These are phyloP conservation scores for Boletus sp. DNA, from an alignment of 768 basidiomycete species.

Conservation along the genomic window DNA sequence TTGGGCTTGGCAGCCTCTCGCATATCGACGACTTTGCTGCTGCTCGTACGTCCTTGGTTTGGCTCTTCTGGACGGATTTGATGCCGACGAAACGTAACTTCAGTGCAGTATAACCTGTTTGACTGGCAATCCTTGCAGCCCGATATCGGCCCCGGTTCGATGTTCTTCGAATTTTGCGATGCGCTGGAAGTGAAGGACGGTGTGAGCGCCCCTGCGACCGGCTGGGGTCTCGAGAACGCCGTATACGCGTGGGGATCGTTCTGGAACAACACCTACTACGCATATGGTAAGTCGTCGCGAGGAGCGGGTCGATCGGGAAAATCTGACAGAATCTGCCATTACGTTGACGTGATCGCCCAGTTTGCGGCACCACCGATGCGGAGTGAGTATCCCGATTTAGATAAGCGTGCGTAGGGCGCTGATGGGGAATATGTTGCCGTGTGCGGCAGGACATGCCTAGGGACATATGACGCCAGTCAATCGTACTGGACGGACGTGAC, in stretches of 20 bases:
- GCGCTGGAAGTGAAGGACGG: conserved; percentile 40
- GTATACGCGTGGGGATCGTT: conserved; percentile 59
- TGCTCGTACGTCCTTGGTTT: conserved; percentile 37
- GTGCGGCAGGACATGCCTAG: conserved; percentile 35
- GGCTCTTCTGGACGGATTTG: too few relatives aligned
- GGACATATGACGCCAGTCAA: conserved; percentile 38
- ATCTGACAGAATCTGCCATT: background rate
- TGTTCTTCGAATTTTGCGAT: conserved; percentile 42
- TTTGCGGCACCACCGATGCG: conserved; percentile 46
- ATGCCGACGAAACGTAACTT: conserved; percentile 26
- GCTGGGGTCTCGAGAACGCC: conserved; percentile 65
- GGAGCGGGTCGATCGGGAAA: background rate
- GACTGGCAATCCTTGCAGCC: conserved; percentile 69
- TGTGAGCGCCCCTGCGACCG: conserved; percentile 41
- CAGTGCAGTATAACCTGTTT: conserved; percentile 53
- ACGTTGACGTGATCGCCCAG: conserved; percentile 30
- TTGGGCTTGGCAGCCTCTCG: conserved; percentile 54
- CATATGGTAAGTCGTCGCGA: conserved; percentile 37
- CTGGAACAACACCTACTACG: conserved; percentile 53
- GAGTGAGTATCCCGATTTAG: conserved; percentile 42
- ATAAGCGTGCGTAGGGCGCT: conserved; percentile 11
- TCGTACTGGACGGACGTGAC: conserved; percentile 52
- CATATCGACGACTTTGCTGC: conserved; percentile 70
- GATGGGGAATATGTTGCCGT: conserved; percentile 32
- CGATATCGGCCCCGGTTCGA: conserved; percentile 38